A percentile compares a stretch with the other conserved stretches of the same genome.
These are phyloP conservation scores for Trichosporon asahii DNA, from an alignment of 1,284 basidiomycete species.

Conservation along the genomic window DNA sequence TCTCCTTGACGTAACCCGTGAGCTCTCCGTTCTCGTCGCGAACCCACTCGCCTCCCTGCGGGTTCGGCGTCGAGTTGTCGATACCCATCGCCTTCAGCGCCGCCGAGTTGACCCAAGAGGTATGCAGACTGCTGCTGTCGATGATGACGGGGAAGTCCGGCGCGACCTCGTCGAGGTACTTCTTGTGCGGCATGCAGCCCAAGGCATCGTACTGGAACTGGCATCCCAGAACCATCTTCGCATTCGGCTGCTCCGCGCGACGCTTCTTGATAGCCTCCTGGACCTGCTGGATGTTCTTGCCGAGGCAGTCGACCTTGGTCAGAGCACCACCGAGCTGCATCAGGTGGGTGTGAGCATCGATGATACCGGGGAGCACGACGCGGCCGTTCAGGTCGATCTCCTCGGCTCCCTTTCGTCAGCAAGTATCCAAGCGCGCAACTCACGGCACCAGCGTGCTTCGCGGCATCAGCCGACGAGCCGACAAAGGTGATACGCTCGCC, in stretches of 20 bases:
- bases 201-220: conserved; percentile 31
- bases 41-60: conserved; percentile 32
- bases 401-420: conserved; percentile 5
- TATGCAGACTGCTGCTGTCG: conserved; percentile 34
- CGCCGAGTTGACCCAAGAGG: conserved; percentile 34
- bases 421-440: neutral
- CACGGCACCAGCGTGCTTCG: neutral
- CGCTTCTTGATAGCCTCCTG: conserved; percentile 20
- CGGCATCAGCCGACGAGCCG: conserved; percentile 13
- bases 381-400: conserved; percentile 24
- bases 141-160: conserved; percentile 37
- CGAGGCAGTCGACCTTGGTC: conserved; percentile 27
- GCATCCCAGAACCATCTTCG: conserved; percentile 25
- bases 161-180: conserved; percentile 30
- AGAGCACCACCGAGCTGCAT: conserved; percentile 32
- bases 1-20: conserved; percentile 34
- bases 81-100: conserved; percentile 32
- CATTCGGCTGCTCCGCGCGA: conserved; percentile 16
- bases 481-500: conserved; percentile 27
- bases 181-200: conserved; percentile 24
- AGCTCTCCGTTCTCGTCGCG: conserved; percentile 31
- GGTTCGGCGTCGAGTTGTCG: conserved; percentile 25
- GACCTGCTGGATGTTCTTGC: conserved; percentile 21
- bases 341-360: conserved; percentile 39
- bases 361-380: conserved; percentile 36